Evolutionary conservation across 2,329 filamentous ascomycete genomes (phyloP).

Genomic region (Hypomyces perniciosus): DNA sequence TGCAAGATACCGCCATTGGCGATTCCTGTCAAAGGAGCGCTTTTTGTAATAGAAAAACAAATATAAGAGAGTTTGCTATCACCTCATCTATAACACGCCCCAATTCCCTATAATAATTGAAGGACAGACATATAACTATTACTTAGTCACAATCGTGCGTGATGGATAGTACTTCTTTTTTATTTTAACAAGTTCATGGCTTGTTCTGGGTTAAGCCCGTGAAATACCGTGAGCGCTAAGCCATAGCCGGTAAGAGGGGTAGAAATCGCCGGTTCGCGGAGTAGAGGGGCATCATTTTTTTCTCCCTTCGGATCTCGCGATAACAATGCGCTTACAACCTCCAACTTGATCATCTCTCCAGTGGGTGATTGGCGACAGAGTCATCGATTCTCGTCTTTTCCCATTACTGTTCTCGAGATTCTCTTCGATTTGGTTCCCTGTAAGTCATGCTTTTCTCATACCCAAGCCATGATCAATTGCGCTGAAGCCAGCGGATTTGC

Average conservation of each 20-base stretch:
- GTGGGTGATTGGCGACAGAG: neutral
- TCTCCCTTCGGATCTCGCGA: neutral
- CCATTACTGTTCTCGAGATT: neutral
- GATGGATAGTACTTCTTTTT: too few relatives aligned
- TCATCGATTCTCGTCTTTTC: neutral
- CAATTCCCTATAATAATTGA: neutral
- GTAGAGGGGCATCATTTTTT: constrained; percentile 11
- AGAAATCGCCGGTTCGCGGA: constrained; percentile 11
- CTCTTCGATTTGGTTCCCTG: neutral
- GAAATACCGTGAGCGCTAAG: constrained; percentile 17
- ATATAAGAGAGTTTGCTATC: too few relatives aligned
- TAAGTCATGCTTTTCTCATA: too few relatives aligned
- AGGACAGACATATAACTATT: too few relatives aligned
- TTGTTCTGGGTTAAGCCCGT: too few relatives aligned
- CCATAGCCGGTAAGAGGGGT: constrained; percentile 28
- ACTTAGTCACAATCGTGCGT: neutral
- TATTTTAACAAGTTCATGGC: too few relatives aligned
- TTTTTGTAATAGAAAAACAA: too few relatives aligned
- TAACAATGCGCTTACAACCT: neutral
- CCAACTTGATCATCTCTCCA: neutral
- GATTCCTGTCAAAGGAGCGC: too few relatives aligned
- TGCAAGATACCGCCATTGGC: too few relatives aligned
- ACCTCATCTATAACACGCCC: too few relatives aligned
- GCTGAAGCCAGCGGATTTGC: constrained; percentile 10
- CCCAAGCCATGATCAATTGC: neutral